Base-by-base conservation (phyloP, 2,329 filamentous ascomycete species). In the Lojkania enalia region DNA sequence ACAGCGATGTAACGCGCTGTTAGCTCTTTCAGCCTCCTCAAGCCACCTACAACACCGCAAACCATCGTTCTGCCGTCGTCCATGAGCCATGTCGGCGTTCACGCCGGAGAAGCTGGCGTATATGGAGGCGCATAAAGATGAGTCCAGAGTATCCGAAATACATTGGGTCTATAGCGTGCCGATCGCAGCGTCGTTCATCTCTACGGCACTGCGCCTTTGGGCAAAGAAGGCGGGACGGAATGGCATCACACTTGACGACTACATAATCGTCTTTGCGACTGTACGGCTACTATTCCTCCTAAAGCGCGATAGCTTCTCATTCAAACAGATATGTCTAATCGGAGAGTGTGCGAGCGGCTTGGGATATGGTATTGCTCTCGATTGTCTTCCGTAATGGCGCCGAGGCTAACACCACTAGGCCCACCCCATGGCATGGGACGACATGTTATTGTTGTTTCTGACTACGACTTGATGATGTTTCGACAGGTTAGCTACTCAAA, bases 391-490 rank as follows among this genome's bases (percentile, higher is more conserved):
- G 30, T 16, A 16, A 11, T 16, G 7, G 7, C 16, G 30, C 14
- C 11, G 13, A 46, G 7, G 36, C 52, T 61, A 41, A 59, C 46
- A 31, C 25, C 20, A 25, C 21, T 23, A 64, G 60, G 63, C 13
- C 62, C 63, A 35, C 60, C 62, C 13, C 55, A 67, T 31, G 63
- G 63, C 12, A 66, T 67, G 60, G 63, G 62, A 13, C 54, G 57
- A 32, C 63, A 67, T 51, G 61, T 67, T 25, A 62, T 54, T 20
- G 57, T 54, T 15, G 60, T 64, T 5, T 54, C 55, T 14, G 46
- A 50, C 7, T 46, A 64, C 20, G 55, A 64, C 35, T 43, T 55
- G 33, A 61, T 52, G 42, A 65, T 61, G 53, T 59, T 67, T n/a
- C 61, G 63, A 29, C 58, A 63, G 41, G 53, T 57, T 20, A 18